Conservation (phyloP, 345 rosid genomes). For the Ceriops tagal region DNA sequence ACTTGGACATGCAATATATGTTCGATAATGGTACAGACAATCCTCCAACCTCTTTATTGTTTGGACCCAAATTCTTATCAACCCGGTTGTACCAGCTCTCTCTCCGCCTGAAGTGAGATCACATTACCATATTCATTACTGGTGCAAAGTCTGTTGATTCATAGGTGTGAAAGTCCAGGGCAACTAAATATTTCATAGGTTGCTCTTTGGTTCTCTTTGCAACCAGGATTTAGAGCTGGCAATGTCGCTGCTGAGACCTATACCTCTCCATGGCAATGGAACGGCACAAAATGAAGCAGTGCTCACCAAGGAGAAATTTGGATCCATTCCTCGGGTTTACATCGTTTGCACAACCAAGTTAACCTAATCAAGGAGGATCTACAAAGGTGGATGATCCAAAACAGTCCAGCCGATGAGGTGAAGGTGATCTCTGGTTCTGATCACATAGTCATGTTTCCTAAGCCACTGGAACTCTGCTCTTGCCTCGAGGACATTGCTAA, state of each 20-base stretch:
- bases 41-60: constrained; percentile 18
- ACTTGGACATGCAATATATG: constrained; percentile 20
- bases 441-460: constrained; percentile 44
- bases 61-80: constrained; percentile 24
- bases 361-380: background rate
- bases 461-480: constrained; percentile 28
- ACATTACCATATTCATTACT: no score
- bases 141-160: no score
- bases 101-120: constrained; percentile 37
- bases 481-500: constrained; percentile 28
- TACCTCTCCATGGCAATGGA: background rate
- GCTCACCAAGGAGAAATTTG: constrained; percentile 26
- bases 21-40: constrained; percentile 22
- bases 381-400: constrained; percentile 38
- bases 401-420: constrained; percentile 29
- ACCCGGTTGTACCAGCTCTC: constrained; percentile 35
- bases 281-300: background rate
- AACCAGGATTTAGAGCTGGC: constrained; percentile 38
- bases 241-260: constrained; percentile 23
- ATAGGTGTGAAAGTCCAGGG: background rate
- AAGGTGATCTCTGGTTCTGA: constrained; percentile 35
- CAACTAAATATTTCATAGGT: background rate
- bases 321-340: constrained; percentile 29
- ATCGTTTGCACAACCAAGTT: constrained; percentile 31
- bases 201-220: background rate